Base-by-base conservation (phyloP, 208 protist genomes). In the Acanthamoeba triangularis region DNA sequence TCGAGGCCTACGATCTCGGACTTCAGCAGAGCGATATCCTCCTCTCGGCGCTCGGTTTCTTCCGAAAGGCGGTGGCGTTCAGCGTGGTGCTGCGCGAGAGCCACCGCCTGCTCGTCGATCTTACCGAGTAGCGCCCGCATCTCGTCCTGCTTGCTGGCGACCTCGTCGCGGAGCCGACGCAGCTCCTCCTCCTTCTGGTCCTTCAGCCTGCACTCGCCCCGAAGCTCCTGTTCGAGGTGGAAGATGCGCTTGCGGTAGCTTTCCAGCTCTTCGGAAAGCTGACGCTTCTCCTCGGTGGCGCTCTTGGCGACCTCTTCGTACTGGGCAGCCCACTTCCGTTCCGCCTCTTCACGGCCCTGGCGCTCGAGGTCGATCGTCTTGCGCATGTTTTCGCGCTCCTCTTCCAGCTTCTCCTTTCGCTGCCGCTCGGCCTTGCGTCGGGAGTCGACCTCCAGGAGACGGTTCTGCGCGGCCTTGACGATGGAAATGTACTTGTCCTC, bases 231-330 rank as follows among this genome's bases (percentile, higher is more conserved):
- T 10, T 88, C 80, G 5, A 88, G 80, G 35, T 54, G 23, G 80
- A 88, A 88, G 30, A 88, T 88, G 80, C 80, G 80, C 30, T 88
- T 88, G n/a, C 80, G 80, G 52, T 88, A 88, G 49, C 49, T 63
- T 1, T 6, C 80, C n/a, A 88, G 44, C 52, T 88, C 80, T 63
- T 88, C 80, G 49, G 23, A 33, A 11, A 88, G 80, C 41, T 63
- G 41, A 14, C 28, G 80, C 23, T 88, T 88, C n/a, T 88, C 80
- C 20, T 88, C 80, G 25, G 23, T 35, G 5, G 80, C 80, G 47
- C 33, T 88, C 28, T 37, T 56, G 11, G 80, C 47, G 10, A 28
- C 80, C 30, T 88, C 80, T n/a, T 88, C 47, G 49, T n/a, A 63
- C 49, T 88, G 44, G 23, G 47, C 44, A 23, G 47, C 30, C 80